Percentiles rank a stretch among this genome's conserved stretches.
Conservation (phyloP, 768 basidiomycete species). For the Tulasnella sp. region DNA sequence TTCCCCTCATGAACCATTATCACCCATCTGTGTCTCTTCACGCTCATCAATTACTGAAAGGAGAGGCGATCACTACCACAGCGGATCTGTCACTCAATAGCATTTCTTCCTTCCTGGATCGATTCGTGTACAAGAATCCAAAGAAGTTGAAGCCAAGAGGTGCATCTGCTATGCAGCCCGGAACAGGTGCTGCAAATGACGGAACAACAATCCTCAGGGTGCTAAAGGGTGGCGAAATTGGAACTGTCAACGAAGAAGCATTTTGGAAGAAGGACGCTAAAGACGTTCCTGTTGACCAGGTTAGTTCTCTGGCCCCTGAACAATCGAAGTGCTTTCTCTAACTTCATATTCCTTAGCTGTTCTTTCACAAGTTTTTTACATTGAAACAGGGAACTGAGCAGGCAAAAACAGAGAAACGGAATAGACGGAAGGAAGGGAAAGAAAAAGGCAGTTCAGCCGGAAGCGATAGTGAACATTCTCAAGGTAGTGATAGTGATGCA, state of each 20-base stretch:
- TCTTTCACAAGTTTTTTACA: conserved; percentile 83
- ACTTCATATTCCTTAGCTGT: conserved; percentile 37
- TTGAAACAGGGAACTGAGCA: conserved; percentile 39
- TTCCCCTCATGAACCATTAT: conserved; percentile 69
- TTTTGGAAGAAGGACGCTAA: conserved; percentile 58
- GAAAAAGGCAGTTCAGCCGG: conserved; percentile 20
- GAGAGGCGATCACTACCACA: conserved; percentile 62
- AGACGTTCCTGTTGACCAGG: conserved; percentile 81
- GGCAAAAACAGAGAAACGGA: conserved; percentile 30
- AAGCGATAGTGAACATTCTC: conserved; percentile 21
- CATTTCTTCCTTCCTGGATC: conserved; percentile 86
- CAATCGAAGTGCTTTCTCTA: neutral
- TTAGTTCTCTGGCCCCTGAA: conserved; percentile 22
- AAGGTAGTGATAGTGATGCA: conserved; percentile 23
- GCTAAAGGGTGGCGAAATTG: conserved; percentile 55
- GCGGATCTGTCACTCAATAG: conserved; percentile 88
- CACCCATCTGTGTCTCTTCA: conserved; percentile 85
- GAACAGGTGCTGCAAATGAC: conserved; percentile 45
- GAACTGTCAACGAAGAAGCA: conserved; percentile 52
- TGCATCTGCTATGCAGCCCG: conserved; percentile 93
- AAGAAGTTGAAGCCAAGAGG: conserved; percentile 65
- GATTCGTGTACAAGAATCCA: conserved; percentile 94
- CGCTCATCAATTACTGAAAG: conserved; percentile 63
- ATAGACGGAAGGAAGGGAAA: conserved; percentile 27
- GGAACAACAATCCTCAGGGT: conserved; percentile 35